phyloP scores from a whole-genome alignment of 2,329 filamentous ascomycete genomes.

The Periconia macrospinosa region DNA sequence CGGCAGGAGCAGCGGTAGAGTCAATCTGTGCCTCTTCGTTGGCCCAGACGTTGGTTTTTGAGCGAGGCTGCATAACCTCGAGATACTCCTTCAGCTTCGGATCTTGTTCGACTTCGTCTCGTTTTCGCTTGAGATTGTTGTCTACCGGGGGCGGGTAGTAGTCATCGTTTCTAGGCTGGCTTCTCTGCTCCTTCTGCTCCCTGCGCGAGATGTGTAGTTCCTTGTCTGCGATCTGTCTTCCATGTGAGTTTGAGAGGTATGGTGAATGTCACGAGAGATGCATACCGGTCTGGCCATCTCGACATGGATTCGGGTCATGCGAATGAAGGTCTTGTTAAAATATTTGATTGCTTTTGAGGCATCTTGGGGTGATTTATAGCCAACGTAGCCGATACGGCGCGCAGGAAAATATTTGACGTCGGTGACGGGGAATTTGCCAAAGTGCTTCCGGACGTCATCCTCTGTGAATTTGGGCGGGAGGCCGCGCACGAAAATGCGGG shows the following conservation, averaged over 20 bases:
- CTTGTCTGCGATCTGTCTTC: conserved; percentile 34
- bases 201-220: conserved; percentile 38
- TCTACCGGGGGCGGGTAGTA: conserved; percentile 28
- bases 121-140: conserved; percentile 67
- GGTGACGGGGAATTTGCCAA: conserved; percentile 78
- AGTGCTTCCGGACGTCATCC: conserved; percentile 86
- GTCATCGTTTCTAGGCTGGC: conserved; percentile 22
- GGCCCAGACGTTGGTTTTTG: conserved; percentile 65
- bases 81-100: conserved; percentile 86
- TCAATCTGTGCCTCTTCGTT: conserved; percentile 51
- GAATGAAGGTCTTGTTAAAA: conserved; percentile 93
- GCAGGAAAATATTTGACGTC: conserved; percentile 90
- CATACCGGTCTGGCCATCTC: conserved; percentile 82
- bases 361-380: conserved; percentile 81
- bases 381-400: conserved; percentile 91
- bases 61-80: conserved; percentile 73
- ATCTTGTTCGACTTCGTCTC: conserved; percentile 62
- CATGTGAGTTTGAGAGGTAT: conserved; percentile 26
- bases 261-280: neutral
- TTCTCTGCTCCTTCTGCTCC: conserved; percentile 32
- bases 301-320: conserved; percentile 91
- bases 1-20: conserved; percentile 12
- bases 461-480: conserved; percentile 84
- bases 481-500: conserved; percentile 70
- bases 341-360: conserved; percentile 85